Evolutionary conservation across 2,329 filamentous ascomycete species (phyloP).

Genomic region (Verticillium longisporum): DNA sequence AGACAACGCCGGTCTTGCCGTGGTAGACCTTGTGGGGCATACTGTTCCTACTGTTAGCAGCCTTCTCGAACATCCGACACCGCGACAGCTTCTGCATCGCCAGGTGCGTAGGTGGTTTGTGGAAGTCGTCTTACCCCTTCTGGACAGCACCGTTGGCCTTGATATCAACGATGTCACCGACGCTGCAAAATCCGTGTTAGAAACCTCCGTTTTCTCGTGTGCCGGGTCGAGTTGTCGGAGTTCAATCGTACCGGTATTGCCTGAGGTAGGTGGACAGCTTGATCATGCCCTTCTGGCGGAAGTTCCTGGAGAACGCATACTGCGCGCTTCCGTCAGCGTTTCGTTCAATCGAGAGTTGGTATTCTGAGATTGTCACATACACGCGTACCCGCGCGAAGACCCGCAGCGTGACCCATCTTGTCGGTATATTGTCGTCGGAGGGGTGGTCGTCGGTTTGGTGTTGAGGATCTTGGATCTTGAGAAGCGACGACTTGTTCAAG

Average conservation of each 20-base stretch:
- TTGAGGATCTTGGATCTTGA: neutral
- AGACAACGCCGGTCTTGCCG: constrained; percentile 96
- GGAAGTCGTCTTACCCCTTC: constrained; percentile 67
- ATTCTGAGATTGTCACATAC: constrained; percentile 43
- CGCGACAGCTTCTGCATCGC: neutral
- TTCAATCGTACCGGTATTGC: constrained; percentile 65
- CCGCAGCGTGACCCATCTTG: constrained; percentile 81
- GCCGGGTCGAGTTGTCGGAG: neutral
- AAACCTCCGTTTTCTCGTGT: constrained; percentile 7
- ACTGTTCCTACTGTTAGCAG: constrained; percentile 43
- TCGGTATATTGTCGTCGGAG: constrained; percentile 20
- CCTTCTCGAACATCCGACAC: neutral
- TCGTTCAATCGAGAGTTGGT: constrained; percentile 3
- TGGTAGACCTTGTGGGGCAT: constrained; percentile 99
- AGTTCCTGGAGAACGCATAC: constrained; percentile 90
- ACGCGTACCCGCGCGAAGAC: constrained; percentile 81
- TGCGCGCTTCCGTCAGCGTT: constrained; percentile 30
- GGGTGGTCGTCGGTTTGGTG: neutral
- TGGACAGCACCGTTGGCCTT: constrained; percentile 97
- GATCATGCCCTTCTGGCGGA: constrained; percentile 95
- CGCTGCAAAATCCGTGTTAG: constrained; percentile 51
- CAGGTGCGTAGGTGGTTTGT: constrained; percentile 12
- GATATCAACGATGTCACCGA: constrained; percentile 98
- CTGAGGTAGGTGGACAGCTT: constrained; percentile 88
- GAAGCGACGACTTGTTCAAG: neutral